Percentiles rank a stretch among this genome's conserved stretches.
phyloP scores from a whole-genome alignment of 139 green algal species.

The Pycnococcus provasolii region DNA sequence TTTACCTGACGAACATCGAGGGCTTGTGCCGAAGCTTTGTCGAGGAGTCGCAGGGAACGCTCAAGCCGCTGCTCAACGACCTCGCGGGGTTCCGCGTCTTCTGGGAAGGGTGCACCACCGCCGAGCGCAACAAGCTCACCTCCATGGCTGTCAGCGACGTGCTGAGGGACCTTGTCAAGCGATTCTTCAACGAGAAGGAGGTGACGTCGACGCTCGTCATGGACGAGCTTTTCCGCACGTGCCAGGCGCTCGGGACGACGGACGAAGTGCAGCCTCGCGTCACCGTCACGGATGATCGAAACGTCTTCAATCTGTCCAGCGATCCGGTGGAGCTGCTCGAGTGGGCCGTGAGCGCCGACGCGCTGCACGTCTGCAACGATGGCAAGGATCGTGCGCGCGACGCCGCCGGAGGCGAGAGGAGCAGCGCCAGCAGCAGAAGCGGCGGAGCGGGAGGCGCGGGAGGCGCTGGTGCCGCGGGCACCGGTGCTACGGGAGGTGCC shows the following conservation, averaged over 20 bases:
- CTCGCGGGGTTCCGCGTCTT: conserved; percentile 28
- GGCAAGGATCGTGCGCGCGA: conserved; percentile 38
- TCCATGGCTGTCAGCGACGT: conserved; percentile 51
- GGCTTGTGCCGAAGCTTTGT: conserved; percentile 81
- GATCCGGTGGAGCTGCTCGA: conserved; percentile 51
- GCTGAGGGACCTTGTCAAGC: conserved; percentile 83
- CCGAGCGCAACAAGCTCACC: conserved; percentile 36
- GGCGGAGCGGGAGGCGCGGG: background rate
- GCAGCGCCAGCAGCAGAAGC: background rate
- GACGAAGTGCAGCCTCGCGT: conserved; percentile 16
- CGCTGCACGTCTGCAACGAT: conserved; percentile 48
- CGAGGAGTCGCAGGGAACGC: conserved; percentile 69
- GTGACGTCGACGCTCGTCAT: conserved; percentile 96
- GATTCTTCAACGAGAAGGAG: conserved; percentile 98
- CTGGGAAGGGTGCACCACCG: conserved; percentile 19
- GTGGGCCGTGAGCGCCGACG: conserved; percentile 36
- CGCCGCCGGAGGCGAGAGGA: background rate
- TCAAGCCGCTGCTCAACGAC: conserved; percentile 52
- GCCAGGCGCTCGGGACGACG: conserved; percentile 59
- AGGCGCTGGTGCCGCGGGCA: background rate
- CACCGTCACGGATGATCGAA: conserved; percentile 5
- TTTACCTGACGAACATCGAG: conserved; percentile 97
- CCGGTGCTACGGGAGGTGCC: background rate
- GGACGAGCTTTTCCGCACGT: conserved; percentile 84
- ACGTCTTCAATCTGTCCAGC: background rate